Conservation (phyloP, 495 filamentous ascomycete genomes). For the Neurospora terricola region DNA sequence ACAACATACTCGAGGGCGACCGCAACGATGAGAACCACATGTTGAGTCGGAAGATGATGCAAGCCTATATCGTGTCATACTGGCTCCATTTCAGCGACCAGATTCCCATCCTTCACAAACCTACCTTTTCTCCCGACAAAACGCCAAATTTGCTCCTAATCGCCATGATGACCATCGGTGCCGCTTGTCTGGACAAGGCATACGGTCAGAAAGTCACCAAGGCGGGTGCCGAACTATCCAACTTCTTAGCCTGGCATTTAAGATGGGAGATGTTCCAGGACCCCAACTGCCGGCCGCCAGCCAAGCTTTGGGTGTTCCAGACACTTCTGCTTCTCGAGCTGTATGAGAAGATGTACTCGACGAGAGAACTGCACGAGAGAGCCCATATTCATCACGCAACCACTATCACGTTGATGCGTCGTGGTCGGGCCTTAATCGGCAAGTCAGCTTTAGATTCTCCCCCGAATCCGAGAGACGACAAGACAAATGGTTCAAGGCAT, state of each 20-base stretch:
- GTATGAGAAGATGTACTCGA: conserved; percentile 96
- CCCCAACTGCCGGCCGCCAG: conserved; percentile 81
- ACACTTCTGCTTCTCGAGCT: conserved; percentile 80
- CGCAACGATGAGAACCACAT: conserved; percentile 62
- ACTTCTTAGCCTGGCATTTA: conserved; percentile 83
- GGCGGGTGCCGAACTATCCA: conserved; percentile 65
- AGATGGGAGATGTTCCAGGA: conserved; percentile 91
- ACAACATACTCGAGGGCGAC: conserved; percentile 68
- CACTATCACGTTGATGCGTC: conserved; percentile 87
- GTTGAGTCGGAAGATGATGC: conserved; percentile 87
- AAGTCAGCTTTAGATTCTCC: conserved; percentile 80
- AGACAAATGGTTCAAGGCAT: conserved; percentile 47
- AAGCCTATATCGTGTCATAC: conserved; percentile 85
- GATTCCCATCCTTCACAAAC: conserved; percentile 86
- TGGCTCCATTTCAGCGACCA: conserved; percentile 95
- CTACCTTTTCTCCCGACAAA: conserved; percentile 82
- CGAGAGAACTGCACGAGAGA: conserved; percentile 81
- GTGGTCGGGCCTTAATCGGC: conserved; percentile 87
- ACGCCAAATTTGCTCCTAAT: conserved; percentile 79
- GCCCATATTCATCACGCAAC: conserved; percentile 97
- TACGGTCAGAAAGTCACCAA: conserved; percentile 65
- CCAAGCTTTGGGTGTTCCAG: conserved; percentile 97
- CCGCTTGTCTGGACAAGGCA: conserved; percentile 73
- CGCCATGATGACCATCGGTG: conserved; percentile 89
- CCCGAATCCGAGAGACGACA: conserved; percentile 63